Evolutionary conservation across 1,284 basidiomycete species (phyloP).

Genomic region (Rhodotorula sp.): DNA sequence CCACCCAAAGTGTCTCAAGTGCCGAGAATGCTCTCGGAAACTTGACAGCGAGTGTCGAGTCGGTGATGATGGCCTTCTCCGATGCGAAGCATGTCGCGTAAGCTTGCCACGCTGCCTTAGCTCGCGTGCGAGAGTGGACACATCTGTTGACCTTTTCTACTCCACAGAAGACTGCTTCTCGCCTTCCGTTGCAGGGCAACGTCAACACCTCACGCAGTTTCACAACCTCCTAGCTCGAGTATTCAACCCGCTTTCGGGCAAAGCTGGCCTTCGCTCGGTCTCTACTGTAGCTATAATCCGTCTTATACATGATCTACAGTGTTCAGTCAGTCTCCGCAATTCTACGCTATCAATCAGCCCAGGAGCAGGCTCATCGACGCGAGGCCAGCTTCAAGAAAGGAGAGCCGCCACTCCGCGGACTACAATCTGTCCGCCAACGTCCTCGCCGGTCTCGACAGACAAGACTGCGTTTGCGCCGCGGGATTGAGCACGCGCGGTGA

Average conservation of each 20-base stretch:
- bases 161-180: neutral
- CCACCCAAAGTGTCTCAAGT: constrained; percentile 30
- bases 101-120: neutral
- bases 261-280: neutral
- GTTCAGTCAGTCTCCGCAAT: neutral
- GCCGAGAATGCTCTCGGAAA: constrained; percentile 18
- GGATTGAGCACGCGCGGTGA: constrained; percentile 9
- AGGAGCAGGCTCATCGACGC: no score
- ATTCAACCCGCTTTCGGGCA: neutral
- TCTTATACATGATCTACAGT: neutral
- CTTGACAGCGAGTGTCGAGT: constrained; percentile 33
- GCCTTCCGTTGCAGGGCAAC: neutral
- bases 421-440: constrained; percentile 18
- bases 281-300: neutral
- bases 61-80: constrained; percentile 12
- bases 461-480: constrained; percentile 23
- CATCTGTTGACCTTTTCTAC: no score
- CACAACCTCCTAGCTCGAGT: neutral
- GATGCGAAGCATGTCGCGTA: constrained; percentile 36
- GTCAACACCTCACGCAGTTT: neutral
- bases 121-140: no score
- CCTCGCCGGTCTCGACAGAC: constrained; percentile 20
- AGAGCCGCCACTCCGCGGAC: constrained; percentile 19
- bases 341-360: neutral
- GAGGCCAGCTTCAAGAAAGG: neutral